Conservation (phyloP, 768 basidiomycete genomes). For the Chiua virens region DNA sequence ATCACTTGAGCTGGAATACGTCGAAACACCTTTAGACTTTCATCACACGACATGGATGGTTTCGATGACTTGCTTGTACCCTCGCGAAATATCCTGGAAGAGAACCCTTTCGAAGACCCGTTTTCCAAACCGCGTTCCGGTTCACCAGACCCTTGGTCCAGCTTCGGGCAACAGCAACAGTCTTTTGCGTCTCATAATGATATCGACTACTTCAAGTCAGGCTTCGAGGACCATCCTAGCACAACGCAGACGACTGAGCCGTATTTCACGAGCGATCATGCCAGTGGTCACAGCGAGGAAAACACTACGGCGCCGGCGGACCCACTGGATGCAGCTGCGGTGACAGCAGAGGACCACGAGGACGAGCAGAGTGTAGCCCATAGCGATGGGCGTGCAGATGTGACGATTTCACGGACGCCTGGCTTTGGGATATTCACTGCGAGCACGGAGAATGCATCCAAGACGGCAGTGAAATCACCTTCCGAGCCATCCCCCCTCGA, state of each 20-base stretch:
- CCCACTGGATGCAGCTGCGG: slow-evolving; percentile 41
- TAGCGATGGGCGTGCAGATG: slow-evolving; percentile 9
- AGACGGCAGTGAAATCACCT: slow-evolving; percentile 10
- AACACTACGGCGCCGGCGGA: slow-evolving; percentile 28
- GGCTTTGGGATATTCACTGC: slow-evolving; percentile 47
- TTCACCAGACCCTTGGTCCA: slow-evolving; percentile 79
- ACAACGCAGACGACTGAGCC: slow-evolving; percentile 34
- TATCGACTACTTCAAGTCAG: slow-evolving; percentile 29
- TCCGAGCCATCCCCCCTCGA: slow-evolving; percentile 15
- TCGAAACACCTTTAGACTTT: not conserved
- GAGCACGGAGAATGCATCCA: slow-evolving; percentile 15
- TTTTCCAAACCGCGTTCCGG: slow-evolving; percentile 60
- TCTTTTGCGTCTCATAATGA: slow-evolving; percentile 18
- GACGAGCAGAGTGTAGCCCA: slow-evolving; percentile 25
- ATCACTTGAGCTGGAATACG: not conserved
- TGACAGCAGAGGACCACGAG: slow-evolving; percentile 32
- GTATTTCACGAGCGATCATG: slow-evolving; percentile 33
- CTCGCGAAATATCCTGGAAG: slow-evolving; percentile 61
- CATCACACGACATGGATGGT: slow-evolving; percentile 53
- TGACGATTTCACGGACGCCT: slow-evolving; percentile 32
- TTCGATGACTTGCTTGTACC: slow-evolving; percentile 75
- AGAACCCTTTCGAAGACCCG: slow-evolving; percentile 75
- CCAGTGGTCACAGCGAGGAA: slow-evolving; percentile 30
- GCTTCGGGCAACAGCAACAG: slow-evolving; percentile 43
- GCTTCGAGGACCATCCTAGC: slow-evolving; percentile 27